A percentile compares a stretch with the other conserved stretches of the same genome.
Conservation (phyloP, 164 flowering plant genomes). For the Vitis riparia region DNA sequence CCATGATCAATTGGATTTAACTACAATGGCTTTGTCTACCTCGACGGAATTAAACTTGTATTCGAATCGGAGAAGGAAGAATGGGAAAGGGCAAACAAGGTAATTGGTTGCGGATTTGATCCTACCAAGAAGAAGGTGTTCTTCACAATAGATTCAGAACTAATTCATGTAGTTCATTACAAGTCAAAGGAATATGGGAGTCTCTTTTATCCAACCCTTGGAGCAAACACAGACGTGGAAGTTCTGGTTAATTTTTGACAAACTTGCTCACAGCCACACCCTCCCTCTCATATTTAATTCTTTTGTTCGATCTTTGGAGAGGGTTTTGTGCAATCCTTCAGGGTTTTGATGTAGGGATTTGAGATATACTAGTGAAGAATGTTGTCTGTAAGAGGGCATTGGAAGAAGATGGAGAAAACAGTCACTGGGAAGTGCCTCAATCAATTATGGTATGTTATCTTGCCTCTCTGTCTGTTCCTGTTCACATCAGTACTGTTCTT, state of each 20-base stretch:
- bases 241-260: constrained; percentile 83
- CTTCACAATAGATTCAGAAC: constrained; percentile 71
- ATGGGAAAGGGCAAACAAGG: constrained; percentile 56
- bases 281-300: no score
- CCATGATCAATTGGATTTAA: constrained; percentile 75
- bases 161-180: constrained; percentile 69
- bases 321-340: no score
- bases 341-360: no score
- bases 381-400: no score
- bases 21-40: constrained; percentile 72
- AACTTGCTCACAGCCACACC: neutral
- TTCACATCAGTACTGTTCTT: neutral
- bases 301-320: no score
- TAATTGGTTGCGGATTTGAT: constrained; percentile 87
- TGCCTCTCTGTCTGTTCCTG: neutral
- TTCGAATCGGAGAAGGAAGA: constrained; percentile 49
- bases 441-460: neutral
- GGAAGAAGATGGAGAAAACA: constrained; percentile 1
- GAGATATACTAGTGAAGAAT: no score
- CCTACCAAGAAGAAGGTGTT: constrained; percentile 71
- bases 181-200: constrained; percentile 60
- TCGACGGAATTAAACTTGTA: constrained; percentile 64
- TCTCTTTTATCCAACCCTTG: constrained; percentile 81
- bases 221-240: constrained; percentile 54
- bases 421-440: neutral